phyloP scores from a whole-genome alignment of 2,329 filamentous ascomycete species.

The Aspergillus proliferans region DNA sequence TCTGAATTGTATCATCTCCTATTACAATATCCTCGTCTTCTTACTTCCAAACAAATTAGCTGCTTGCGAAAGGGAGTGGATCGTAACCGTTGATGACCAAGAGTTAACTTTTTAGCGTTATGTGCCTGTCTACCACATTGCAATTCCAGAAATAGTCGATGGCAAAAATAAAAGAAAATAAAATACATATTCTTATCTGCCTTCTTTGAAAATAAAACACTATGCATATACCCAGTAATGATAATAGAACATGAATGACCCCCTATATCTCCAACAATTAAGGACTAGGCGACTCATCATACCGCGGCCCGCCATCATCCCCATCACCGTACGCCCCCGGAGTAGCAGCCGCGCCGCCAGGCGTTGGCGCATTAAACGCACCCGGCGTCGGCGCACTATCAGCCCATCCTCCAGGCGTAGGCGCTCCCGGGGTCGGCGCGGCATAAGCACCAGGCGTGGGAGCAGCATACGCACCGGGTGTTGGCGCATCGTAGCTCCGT shows the following conservation, averaged over 20 bases:
- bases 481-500: slow-evolving; percentile 64
- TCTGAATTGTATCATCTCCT: too few relatives aligned
- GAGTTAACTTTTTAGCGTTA: too few relatives aligned
- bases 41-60: too few relatives aligned
- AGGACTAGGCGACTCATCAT: slow-evolving; percentile 40
- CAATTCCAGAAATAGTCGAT: too few relatives aligned
- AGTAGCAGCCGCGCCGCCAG: slow-evolving; percentile 33
- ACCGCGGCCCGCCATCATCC: slow-evolving; percentile 38
- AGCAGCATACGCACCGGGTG: slow-evolving; percentile 63
- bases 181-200: too few relatives aligned
- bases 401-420: slow-evolving; percentile 43
- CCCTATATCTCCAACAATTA: slow-evolving; percentile 10
- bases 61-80: too few relatives aligned
- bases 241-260: not conserved
- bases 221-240: not conserved
- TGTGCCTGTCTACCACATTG: too few relatives aligned
- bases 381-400: slow-evolving; percentile 42
- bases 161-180: too few relatives aligned
- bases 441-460: slow-evolving; percentile 56
- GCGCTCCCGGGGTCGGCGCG: slow-evolving; percentile 65
- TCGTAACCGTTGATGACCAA: too few relatives aligned
- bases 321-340: slow-evolving; percentile 31
- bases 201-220: too few relatives aligned
- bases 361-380: slow-evolving; percentile 41
- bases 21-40: too few relatives aligned